These are phyloP conservation scores for Escovopsis sp. DNA, from an alignment of 2,329 filamentous ascomycete genomes.

Conservation along the genomic window DNA sequence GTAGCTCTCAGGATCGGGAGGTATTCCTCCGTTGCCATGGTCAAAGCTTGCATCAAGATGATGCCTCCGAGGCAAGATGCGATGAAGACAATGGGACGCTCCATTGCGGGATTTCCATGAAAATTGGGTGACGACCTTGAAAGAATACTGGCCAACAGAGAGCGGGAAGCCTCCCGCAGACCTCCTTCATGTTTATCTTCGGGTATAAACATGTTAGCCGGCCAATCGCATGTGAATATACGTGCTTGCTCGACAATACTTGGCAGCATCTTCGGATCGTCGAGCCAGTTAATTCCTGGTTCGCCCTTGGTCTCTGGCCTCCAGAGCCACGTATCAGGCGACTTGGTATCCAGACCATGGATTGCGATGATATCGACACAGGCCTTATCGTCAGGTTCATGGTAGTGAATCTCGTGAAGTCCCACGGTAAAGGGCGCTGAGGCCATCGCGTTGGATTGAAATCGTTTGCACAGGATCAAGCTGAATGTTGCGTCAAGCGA, in stretches of 20 bases:
- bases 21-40: slow-evolving; percentile 8
- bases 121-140: slow-evolving; percentile 2
- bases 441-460: too few species aligned
- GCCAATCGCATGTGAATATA: slow-evolving; percentile 17
- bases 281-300: slow-evolving; percentile 14
- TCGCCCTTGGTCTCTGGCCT: neutral
- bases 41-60: slow-evolving; percentile 16
- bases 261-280: slow-evolving; percentile 12
- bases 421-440: too few species aligned
- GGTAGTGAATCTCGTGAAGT: too few species aligned
- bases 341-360: slow-evolving; percentile 54
- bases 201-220: slow-evolving; percentile 10
- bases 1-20: slow-evolving; percentile 8
- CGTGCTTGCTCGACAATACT: slow-evolving; percentile 7
- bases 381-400: slow-evolving; percentile 17
- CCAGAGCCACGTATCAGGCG: slow-evolving; percentile 15
- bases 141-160: slow-evolving; percentile 12
- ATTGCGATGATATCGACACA: slow-evolving; percentile 25
- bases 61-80: slow-evolving; percentile 21
- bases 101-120: neutral
- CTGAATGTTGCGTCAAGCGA: too few species aligned
- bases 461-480: too few species aligned
- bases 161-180: slow-evolving; percentile 9
- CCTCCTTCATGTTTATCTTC: slow-evolving; percentile 8
- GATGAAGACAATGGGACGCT: slow-evolving; percentile 17